phyloP scores from a whole-genome alignment of 2,329 filamentous ascomycete species.

The Exserohilum turcica region DNA sequence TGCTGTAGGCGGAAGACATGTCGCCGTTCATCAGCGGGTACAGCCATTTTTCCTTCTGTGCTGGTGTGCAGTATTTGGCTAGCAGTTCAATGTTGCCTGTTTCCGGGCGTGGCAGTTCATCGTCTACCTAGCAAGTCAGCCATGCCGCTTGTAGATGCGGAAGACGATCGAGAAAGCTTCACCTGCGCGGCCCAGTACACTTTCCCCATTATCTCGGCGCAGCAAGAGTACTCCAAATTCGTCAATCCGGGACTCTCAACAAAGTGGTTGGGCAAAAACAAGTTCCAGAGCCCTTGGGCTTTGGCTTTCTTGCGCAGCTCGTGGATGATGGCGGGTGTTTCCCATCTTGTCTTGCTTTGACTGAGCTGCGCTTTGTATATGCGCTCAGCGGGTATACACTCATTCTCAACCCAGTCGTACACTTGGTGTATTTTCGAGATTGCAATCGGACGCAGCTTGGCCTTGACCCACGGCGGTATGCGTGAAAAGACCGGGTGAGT shows the following conservation, averaged over 20 bases:
- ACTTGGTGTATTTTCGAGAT: conserved; percentile 52
- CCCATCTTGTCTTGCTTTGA: conserved; percentile 41
- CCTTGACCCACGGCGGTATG: conserved; percentile 54
- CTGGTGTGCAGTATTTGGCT: conserved; percentile 57
- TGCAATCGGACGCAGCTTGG: conserved; percentile 56
- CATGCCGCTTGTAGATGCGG: background rate
- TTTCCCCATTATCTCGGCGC: conserved; percentile 54
- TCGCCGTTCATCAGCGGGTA: conserved; percentile 56
- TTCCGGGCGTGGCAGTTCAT: conserved; percentile 55
- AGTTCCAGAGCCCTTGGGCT: conserved; percentile 47
- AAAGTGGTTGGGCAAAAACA: conserved; percentile 51
- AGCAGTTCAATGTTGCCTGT: conserved; percentile 61
- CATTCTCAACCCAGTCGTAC: conserved; percentile 52
- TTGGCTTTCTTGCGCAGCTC: conserved; percentile 52
- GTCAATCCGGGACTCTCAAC: conserved; percentile 52
- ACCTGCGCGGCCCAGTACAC: conserved; percentile 55
- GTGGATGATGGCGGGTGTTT: conserved; percentile 50
- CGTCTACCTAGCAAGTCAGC: conserved; percentile 35
- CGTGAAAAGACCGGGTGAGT: conserved; percentile 46
- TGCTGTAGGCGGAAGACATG: conserved; percentile 57
- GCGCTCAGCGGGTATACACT: conserved; percentile 52
- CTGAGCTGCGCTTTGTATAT: conserved; percentile 50
- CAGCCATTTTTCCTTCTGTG: conserved; percentile 58
- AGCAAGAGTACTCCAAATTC: conserved; percentile 54
- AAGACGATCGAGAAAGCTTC: background rate